phyloP scores from a whole-genome alignment of 371 early-diverging fungal genomes.

The Syncephalastrum contaminatum region DNA sequence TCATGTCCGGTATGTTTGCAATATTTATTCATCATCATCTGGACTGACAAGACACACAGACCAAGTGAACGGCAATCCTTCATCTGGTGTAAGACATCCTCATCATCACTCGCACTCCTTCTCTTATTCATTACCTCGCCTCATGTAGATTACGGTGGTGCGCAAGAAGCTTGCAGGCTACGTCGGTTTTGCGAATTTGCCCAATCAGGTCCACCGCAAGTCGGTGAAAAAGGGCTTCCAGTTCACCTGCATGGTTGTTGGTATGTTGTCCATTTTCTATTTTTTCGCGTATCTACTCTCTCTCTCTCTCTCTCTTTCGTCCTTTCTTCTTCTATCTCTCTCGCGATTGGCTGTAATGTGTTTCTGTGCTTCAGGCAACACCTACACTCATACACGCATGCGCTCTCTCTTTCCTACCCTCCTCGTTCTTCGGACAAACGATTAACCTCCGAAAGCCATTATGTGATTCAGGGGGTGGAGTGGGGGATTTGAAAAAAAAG shows the following conservation, averaged over 20 bases:
- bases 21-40: no score
- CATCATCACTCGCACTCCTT: neutral
- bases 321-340: neutral
- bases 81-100: constrained; percentile 27
- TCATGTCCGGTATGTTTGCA: constrained; percentile 10
- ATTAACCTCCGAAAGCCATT: neutral
- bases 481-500: constrained; percentile 2
- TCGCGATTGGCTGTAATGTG: neutral
- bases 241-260: constrained; percentile 97
- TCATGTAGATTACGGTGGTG: constrained; percentile 41
- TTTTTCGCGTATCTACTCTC: no score
- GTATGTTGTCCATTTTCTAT: constrained; percentile 46
- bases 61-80: constrained; percentile 13
- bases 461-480: neutral
- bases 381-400: no score
- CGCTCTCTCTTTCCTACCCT: neutral
- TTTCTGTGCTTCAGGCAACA: no score
- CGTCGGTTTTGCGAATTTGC: constrained; percentile 98
- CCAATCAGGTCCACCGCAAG: constrained; percentile 98
- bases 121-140: neutral
- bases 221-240: constrained; percentile 99
- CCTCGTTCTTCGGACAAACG: neutral
- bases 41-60: neutral
- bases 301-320: no score
- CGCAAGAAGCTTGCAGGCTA: constrained; percentile 88